Conservation (phyloP, 1,284 basidiomycete species). For the Irpex sp. region DNA sequence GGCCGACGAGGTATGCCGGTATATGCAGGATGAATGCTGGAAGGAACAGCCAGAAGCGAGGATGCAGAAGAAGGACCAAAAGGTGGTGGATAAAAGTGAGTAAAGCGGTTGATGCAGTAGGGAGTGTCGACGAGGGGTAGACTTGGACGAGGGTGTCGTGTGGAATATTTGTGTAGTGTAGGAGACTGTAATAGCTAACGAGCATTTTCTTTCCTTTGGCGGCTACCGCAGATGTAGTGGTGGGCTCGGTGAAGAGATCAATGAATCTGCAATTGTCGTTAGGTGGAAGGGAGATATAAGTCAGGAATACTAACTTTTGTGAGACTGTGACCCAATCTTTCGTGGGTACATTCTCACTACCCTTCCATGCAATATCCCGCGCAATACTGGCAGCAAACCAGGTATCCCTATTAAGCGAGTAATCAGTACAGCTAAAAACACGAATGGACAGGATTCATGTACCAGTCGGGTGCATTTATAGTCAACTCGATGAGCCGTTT, state of each 20-base stretch:
- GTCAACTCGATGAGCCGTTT: constrained; percentile 68
- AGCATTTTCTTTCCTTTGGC: constrained; percentile 46
- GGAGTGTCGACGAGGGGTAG: constrained; percentile 63
- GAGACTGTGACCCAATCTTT: constrained; percentile 75
- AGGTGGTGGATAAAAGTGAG: constrained; percentile 73
- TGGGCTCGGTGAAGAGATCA: constrained; percentile 68
- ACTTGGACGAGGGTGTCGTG: constrained; percentile 59
- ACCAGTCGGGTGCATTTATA: constrained; percentile 93
- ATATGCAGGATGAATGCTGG: constrained; percentile 77
- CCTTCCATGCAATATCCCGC: constrained; percentile 81
- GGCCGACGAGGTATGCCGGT: constrained; percentile 78
- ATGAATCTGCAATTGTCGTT: constrained; percentile 46
- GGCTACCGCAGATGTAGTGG: constrained; percentile 32
- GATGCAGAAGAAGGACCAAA: constrained; percentile 65
- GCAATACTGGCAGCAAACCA: constrained; percentile 82
- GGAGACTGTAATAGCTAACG: constrained; percentile 81
- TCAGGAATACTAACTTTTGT: constrained; percentile 59
- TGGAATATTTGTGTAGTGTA: constrained; percentile 75
- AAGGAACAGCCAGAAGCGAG: constrained; percentile 81
- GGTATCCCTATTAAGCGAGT: constrained; percentile 62
- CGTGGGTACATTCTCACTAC: constrained; percentile 65
- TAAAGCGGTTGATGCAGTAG: constrained; percentile 66
- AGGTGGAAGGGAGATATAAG: background rate
- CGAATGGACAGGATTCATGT: constrained; percentile 21
- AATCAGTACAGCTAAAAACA: constrained; percentile 1